Evolutionary conservation across 2,329 filamentous ascomycete genomes (phyloP).

Genomic region (Clonostachys sp.): DNA sequence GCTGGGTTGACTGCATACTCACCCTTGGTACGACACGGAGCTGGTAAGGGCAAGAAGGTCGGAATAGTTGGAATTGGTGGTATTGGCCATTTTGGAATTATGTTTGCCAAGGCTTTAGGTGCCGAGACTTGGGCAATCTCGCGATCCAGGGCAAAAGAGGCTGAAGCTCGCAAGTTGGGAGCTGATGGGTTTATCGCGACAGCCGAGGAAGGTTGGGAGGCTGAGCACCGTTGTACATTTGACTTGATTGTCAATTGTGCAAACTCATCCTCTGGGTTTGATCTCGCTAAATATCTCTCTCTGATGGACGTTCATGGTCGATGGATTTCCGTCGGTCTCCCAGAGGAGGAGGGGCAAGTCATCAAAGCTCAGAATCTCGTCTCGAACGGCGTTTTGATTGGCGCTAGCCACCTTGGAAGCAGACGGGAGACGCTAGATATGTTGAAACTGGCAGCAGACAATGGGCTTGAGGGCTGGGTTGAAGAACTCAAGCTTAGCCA

Average conservation of each 20-base stretch:
- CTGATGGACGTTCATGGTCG: constrained; percentile 51
- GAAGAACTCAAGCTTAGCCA: constrained; percentile 19
- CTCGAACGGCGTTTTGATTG: constrained; percentile 42
- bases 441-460: constrained; percentile 45
- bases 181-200: constrained; percentile 54
- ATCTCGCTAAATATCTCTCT: constrained; percentile 53
- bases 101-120: constrained; percentile 62
- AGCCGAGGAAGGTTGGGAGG: constrained; percentile 45
- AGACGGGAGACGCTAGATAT: constrained; percentile 49
- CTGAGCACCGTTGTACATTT: constrained; percentile 50
- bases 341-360: constrained; percentile 23
- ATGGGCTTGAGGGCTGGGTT: constrained; percentile 47
- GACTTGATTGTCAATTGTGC: constrained; percentile 65
- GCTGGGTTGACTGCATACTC: constrained; percentile 75
- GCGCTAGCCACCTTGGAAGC: constrained; percentile 32
- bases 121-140: constrained; percentile 55
- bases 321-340: constrained; percentile 46
- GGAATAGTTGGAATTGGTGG: constrained; percentile 67
- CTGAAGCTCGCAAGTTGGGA: constrained; percentile 48
- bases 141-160: constrained; percentile 48
- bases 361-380: constrained; percentile 31
- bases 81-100: constrained; percentile 62
- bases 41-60: constrained; percentile 70
- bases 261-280: constrained; percentile 43
- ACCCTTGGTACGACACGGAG: constrained; percentile 68